Base-by-base conservation (phyloP, 345 rosid species). In the Populus pruinosa region DNA sequence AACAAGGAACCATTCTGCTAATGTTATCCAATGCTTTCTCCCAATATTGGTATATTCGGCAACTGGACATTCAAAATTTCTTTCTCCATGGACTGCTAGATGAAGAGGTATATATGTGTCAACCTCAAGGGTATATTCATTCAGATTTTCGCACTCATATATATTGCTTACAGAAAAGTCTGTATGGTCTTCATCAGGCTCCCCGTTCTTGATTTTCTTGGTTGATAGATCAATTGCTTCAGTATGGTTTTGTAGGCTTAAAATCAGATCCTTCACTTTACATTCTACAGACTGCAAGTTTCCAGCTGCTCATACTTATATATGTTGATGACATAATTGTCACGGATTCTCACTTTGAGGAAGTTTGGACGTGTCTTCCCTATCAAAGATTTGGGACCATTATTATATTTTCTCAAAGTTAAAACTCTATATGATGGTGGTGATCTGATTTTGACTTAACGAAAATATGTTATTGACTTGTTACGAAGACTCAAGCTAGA, bases 401-500 rank as follows among this genome's bases (percentile, higher is more conserved):
- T 31, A 31, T 31, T 3, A 31, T 31, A 31, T 31, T 31, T 31
- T 31, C 33, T 31, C 33, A 3, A 3, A 31, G 33, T 31, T 31
- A 3, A 31, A 31, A 31, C 33, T 31, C 33, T 31, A 3, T 3
- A 31, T 5, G 5, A 49, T 44, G 50, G 14, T 13, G 50, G 14
- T 2, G 50, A 1, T 13, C 0, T 49, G 0, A 13, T 13, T 0
- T 1, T 49, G 0, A 12, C 53, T 13, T 6, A 49, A 4, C 0
- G 20, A 0, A 1, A 6, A 5, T 49, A 49, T 5, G 5, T 49
- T 0, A 5, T 49, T 12, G 53, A 49, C 17, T 16, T 49, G 0
- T 0, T 49, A 6, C 20, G 20, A 17, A 49, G 53, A 31, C 33
- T 31, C 1, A 16, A 49, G 16, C 14, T 49, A 18, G 53, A 49